A percentile compares a stretch with the other conserved stretches of the same genome.
These are phyloP conservation scores for Pugionium dolabratum DNA, from an alignment of 345 rosid genomes.

Conservation along the genomic window DNA sequence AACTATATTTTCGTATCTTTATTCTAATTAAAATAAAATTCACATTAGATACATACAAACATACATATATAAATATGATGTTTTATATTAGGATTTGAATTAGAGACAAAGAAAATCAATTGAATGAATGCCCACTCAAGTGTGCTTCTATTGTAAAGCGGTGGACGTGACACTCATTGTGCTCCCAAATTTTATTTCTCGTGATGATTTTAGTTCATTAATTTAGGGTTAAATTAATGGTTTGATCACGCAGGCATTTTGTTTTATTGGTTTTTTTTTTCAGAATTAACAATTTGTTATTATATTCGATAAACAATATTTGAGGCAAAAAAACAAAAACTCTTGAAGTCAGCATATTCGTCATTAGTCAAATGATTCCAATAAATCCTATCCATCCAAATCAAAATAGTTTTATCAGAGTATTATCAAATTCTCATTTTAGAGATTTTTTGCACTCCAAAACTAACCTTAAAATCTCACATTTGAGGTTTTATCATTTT, in stretches of 20 bases:
- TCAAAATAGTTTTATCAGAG: too few relatives aligned
- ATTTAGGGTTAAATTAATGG: not conserved
- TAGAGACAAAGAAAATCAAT: constrained; percentile 36
- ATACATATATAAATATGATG: not conserved
- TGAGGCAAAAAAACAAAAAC: not conserved
- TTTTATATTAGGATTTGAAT: constrained; percentile 19
- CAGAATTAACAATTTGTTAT: too few relatives aligned
- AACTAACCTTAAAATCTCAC: too few relatives aligned
- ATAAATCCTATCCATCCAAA: not conserved
- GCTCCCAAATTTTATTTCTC: constrained; percentile 16
- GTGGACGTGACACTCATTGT: constrained; percentile 35
- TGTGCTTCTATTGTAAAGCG: constrained; percentile 30
- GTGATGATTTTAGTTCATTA: constrained; percentile 27
- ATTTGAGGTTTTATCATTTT: too few relatives aligned
- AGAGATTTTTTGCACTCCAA: too few relatives aligned
- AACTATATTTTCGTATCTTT: not conserved
- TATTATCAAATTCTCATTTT: too few relatives aligned
- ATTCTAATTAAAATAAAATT: not conserved
- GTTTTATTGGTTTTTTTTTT: not conserved
- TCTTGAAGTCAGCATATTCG: constrained; percentile 18
- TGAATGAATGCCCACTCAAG: constrained; percentile 39
- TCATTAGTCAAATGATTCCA: constrained; percentile 23
- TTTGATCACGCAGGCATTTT: not conserved
- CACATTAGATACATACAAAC: not conserved
- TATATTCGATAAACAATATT: not conserved